Evolutionary conservation across 768 basidiomycete species (phyloP).

Genomic region (Hygrophorus russula): DNA sequence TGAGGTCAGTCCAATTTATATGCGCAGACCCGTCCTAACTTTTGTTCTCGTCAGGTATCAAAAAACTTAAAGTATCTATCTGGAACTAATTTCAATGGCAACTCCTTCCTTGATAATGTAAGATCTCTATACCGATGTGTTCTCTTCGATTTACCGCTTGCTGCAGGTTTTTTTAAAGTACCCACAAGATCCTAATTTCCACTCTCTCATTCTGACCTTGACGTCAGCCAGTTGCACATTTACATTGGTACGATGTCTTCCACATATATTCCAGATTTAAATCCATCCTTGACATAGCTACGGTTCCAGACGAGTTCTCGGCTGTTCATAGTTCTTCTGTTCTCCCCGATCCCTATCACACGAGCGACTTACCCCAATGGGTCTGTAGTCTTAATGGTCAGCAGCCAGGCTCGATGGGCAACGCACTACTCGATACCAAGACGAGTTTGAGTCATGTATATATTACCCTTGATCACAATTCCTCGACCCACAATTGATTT

Average conservation of each 20-base stretch:
- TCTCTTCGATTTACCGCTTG: too few relatives aligned
- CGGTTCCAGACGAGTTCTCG: too few relatives aligned
- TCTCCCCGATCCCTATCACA: neutral
- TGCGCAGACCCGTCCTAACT: too few relatives aligned
- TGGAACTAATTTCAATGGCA: neutral
- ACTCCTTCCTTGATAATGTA: slow-evolving; percentile 4
- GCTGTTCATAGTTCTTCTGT: neutral
- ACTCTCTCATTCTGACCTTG: neutral
- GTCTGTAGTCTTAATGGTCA: neutral
- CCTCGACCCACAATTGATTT: neutral
- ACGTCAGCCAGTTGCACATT: neutral
- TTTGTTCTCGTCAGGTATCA: too few relatives aligned
- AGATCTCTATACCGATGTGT: neutral
- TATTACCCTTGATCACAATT: neutral
- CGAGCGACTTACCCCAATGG: neutral
- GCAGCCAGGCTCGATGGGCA: neutral
- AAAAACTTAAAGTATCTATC: too few relatives aligned
- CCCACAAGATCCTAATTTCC: slow-evolving; percentile 1
- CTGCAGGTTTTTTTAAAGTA: neutral
- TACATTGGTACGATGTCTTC: neutral
- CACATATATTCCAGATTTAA: neutral
- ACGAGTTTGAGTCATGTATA: neutral
- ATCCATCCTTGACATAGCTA: too few relatives aligned
- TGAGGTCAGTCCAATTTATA: too few relatives aligned
- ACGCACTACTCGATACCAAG: neutral